phyloP scores from a whole-genome alignment of 2,329 filamentous ascomycete species.

The Beauveria pseudobassiana region DNA sequence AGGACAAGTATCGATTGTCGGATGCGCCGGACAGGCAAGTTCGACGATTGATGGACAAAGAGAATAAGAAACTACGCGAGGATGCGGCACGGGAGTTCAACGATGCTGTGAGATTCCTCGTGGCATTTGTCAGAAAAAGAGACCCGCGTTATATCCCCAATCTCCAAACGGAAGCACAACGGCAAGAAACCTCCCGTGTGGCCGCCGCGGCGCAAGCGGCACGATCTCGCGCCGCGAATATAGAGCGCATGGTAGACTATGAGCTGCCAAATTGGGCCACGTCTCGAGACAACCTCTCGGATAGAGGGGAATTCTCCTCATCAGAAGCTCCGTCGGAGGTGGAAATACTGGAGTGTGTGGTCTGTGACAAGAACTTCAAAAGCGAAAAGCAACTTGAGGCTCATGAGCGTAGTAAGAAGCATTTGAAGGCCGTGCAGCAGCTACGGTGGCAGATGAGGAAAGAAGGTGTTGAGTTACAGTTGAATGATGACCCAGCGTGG shows the following conservation, averaged over 20 bases:
- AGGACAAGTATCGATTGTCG: slow-evolving; percentile 72
- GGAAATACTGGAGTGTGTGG: slow-evolving; percentile 64
- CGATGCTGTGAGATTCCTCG: slow-evolving; percentile 77
- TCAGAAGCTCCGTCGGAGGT: slow-evolving; percentile 48
- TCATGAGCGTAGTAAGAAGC: slow-evolving; percentile 96
- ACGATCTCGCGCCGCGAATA: slow-evolving; percentile 71
- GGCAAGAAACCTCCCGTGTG: slow-evolving; percentile 69
- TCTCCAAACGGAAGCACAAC: slow-evolving; percentile 68
- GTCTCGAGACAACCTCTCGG: slow-evolving; percentile 44
- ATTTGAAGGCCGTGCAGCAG: slow-evolving; percentile 76
- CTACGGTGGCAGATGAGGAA: slow-evolving; percentile 75
- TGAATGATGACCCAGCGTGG: slow-evolving; percentile 20
- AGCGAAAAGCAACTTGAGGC: slow-evolving; percentile 87
- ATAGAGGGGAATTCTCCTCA: slow-evolving; percentile 54
- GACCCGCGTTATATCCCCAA: slow-evolving; percentile 80
- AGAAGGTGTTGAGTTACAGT: slow-evolving; percentile 59
- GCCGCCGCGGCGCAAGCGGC: slow-evolving; percentile 79
- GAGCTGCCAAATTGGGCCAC: slow-evolving; percentile 70
- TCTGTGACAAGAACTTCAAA: slow-evolving; percentile 75
- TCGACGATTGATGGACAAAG: slow-evolving; percentile 85
- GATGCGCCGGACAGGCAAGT: slow-evolving; percentile 82
- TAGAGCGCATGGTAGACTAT: slow-evolving; percentile 60
- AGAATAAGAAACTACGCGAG: slow-evolving; percentile 79
- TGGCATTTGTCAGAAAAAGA: slow-evolving; percentile 82
- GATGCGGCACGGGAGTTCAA: slow-evolving; percentile 84